Percentiles rank a stretch among this genome's conserved stretches.
Conservation (phyloP, 2,329 filamentous ascomycete species). For the Chaetothyriales sp. region DNA sequence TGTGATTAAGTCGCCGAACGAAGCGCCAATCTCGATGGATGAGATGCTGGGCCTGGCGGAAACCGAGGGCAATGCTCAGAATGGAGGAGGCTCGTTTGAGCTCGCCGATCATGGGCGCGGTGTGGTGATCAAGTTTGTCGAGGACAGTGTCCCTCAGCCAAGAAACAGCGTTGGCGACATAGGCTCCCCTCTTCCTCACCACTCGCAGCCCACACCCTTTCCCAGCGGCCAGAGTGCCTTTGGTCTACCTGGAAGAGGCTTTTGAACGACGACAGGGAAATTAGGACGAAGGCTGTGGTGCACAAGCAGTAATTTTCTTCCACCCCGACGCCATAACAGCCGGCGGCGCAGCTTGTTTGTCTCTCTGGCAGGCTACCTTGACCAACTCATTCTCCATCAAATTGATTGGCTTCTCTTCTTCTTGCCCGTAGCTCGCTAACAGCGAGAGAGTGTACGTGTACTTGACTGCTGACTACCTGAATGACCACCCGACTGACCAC, state of each 20-base stretch:
- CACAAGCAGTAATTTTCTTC: background rate
- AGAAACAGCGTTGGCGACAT: conserved; percentile 48
- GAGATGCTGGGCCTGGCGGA: conserved; percentile 78
- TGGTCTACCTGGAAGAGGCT: conserved; percentile 12
- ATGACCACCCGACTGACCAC: too few species aligned
- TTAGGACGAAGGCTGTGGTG: background rate
- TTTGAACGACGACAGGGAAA: conserved; percentile 2
- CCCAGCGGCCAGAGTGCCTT: conserved; percentile 9
- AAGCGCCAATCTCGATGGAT: conserved; percentile 40
- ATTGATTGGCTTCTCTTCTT: background rate
- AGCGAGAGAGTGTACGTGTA: too few species aligned
- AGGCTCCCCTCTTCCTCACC: conserved; percentile 43
- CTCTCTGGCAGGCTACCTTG: background rate
- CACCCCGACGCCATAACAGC: background rate
- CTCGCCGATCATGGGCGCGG: conserved; percentile 34
- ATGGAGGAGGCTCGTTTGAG: conserved; percentile 81
- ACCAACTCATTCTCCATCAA: background rate
- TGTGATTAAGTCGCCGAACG: conserved; percentile 44
- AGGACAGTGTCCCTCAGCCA: conserved; percentile 32
- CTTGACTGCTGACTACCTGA: too few species aligned
- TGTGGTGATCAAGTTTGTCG: conserved; percentile 35
- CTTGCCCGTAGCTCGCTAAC: background rate
- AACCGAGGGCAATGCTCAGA: conserved; percentile 70
- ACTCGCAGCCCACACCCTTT: conserved; percentile 7
- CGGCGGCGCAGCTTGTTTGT: background rate